A percentile compares a stretch with the other conserved stretches of the same genome.
These are phyloP conservation scores for Santalum album DNA, from an alignment of 164 flowering plant species.

Conservation along the genomic window DNA sequence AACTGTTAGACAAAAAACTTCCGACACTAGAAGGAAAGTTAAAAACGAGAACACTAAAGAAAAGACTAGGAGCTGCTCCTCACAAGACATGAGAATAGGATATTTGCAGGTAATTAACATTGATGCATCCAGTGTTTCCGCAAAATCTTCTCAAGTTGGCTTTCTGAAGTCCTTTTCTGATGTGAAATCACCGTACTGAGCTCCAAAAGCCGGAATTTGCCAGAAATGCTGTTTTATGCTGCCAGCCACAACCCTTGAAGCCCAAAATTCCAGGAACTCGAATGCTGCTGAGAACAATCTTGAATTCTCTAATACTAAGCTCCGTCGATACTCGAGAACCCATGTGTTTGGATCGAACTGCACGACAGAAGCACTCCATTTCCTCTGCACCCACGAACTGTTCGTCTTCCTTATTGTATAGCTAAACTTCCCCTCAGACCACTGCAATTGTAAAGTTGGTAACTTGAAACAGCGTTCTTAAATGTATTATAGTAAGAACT, in stretches of 20 bases:
- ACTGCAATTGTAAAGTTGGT: slow-evolving; percentile 24
- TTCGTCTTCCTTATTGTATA: slow-evolving; percentile 29
- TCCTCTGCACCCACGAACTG: slow-evolving; percentile 52
- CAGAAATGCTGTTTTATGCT: slow-evolving; percentile 32
- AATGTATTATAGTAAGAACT: too few relatives aligned
- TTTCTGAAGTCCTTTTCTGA: slow-evolving; percentile 6
- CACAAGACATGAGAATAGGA: slow-evolving; percentile 38
- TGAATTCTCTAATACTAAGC: slow-evolving; percentile 31
- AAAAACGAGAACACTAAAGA: not conserved
- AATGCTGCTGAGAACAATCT: slow-evolving; percentile 28
- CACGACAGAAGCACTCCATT: slow-evolving; percentile 52
- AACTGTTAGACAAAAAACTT: not conserved
- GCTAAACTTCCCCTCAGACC: slow-evolving; percentile 38
- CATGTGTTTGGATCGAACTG: slow-evolving; percentile 72
- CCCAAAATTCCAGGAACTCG: slow-evolving; percentile 32
- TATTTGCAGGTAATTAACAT: not conserved
- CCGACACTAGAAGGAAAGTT: not conserved
- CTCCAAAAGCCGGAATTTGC: slow-evolving; percentile 16
- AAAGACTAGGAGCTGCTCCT: slow-evolving; percentile 11
- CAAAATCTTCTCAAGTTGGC: slow-evolving; percentile 45
- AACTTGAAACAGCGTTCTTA: too few relatives aligned
- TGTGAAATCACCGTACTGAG: slow-evolving; percentile 4
- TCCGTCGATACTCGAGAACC: slow-evolving; percentile 55
- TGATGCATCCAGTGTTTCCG: not conserved
- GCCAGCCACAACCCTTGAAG: slow-evolving; percentile 16